phyloP scores from a whole-genome alignment of 257 asterid species.

The Salvia hispanica region DNA sequence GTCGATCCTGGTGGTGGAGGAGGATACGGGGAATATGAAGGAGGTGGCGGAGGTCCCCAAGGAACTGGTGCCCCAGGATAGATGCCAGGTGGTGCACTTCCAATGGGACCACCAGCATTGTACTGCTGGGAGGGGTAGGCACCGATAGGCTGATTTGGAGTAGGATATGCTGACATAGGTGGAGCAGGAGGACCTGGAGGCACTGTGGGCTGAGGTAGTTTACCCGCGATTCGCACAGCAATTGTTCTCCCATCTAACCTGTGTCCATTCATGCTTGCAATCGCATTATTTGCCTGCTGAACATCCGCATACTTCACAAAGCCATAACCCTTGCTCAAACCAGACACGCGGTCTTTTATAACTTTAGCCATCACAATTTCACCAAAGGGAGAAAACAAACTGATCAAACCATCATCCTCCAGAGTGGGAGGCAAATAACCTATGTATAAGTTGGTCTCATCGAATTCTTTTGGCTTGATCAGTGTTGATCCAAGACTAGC shows the following conservation, averaged over 20 bases:
- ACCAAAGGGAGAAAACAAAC: conserved; percentile 79
- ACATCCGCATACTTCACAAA: conserved; percentile 89
- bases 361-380: conserved; percentile 98
- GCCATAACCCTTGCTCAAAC: conserved; percentile 89
- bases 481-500: conserved; percentile 56
- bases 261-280: conserved; percentile 88
- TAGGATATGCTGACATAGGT: conserved; percentile 58
- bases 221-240: conserved; percentile 94
- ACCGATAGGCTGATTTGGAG: conserved; percentile 62
- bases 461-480: conserved; percentile 79
- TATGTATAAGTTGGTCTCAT: conserved; percentile 82
- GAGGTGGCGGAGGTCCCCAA: conserved; percentile 79
- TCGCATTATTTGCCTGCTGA: conserved; percentile 86
- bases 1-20: conserved; percentile 89
- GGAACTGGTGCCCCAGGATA: conserved; percentile 61
- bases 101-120: conserved; percentile 63
- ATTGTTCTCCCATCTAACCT: conserved; percentile 92
- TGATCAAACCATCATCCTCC: conserved; percentile 84
- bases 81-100: conserved; percentile 49
- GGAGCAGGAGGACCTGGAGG: conserved; percentile 87
- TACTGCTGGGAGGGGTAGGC: conserved; percentile 85
- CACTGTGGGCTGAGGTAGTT: conserved; percentile 79
- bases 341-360: conserved; percentile 76
- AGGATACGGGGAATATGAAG: conserved; percentile 61
- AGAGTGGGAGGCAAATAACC: conserved; percentile 91